Percentiles rank a stretch among this genome's conserved stretches.
Conservation (phyloP, 2,329 filamentous ascomycete genomes). For the Coniella lustricola region DNA sequence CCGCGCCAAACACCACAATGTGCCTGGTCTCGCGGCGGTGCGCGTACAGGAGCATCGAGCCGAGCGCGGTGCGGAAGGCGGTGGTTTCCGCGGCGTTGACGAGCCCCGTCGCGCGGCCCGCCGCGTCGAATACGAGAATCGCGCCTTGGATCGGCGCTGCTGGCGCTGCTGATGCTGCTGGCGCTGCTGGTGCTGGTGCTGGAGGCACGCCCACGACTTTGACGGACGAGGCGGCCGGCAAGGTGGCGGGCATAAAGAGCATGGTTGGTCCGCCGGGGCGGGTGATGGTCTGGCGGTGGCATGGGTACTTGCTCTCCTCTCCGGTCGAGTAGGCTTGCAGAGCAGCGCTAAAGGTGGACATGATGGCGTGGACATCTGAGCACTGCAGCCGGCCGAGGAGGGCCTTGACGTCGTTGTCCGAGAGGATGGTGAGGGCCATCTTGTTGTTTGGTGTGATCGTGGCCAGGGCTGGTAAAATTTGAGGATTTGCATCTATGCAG, state of each 20-base stretch:
- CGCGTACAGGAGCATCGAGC: slow-evolving; percentile 54
- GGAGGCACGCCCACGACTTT: neutral
- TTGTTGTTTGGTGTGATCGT: too few relatives aligned
- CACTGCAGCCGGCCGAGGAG: neutral
- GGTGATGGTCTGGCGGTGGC: neutral
- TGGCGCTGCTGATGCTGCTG: too few relatives aligned
- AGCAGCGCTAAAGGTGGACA: neutral
- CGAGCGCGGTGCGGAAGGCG: slow-evolving; percentile 61
- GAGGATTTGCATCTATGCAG: too few relatives aligned
- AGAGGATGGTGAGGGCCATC: neutral
- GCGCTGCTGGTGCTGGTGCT: too few relatives aligned
- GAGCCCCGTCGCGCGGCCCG: too few relatives aligned
- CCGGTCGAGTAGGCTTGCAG: neutral
- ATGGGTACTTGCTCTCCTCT: neutral
- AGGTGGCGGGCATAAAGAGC: neutral
- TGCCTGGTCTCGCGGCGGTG: slow-evolving; percentile 34
- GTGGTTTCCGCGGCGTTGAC: slow-evolving; percentile 63
- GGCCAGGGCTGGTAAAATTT: too few relatives aligned
- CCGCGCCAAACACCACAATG: slow-evolving; percentile 61
- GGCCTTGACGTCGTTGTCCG: neutral
- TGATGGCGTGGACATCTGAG: neutral
- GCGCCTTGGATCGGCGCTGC: too few relatives aligned
- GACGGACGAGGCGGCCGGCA: neutral
- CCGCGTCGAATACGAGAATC: too few relatives aligned
- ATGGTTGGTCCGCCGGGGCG: neutral